Conservation (phyloP, 768 basidiomycete species). For the Nidula microcarpa region DNA sequence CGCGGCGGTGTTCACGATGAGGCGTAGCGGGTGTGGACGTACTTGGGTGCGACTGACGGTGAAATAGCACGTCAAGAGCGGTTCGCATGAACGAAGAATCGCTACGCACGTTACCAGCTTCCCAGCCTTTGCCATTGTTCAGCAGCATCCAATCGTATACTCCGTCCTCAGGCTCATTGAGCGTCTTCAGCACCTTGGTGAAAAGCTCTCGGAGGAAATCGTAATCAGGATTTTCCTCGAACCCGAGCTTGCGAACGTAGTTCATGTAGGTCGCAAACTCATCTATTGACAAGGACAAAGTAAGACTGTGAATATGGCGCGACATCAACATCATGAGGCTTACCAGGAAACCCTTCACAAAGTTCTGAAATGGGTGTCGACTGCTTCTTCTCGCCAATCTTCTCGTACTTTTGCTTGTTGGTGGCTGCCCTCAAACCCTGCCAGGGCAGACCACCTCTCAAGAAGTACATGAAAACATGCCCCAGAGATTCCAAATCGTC, state of each 20-base stretch:
- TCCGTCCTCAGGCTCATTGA: constrained; percentile 87
- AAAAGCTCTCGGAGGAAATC: constrained; percentile 97
- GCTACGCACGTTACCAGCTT: constrained; percentile 72
- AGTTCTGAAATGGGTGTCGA: constrained; percentile 87
- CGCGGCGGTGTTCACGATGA: constrained; percentile 56
- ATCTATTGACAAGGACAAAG: constrained; percentile 45
- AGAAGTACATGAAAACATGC: constrained; percentile 99
- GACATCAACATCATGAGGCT: constrained; percentile 16
- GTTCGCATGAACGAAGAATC: constrained; percentile 18
- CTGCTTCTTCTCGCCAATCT: constrained; percentile 99
- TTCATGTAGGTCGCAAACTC: constrained; percentile 99
- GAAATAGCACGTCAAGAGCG: constrained; percentile 16
- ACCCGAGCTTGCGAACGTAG: constrained; percentile 97
- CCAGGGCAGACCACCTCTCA: constrained; percentile 96
- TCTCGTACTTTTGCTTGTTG: constrained; percentile 99
- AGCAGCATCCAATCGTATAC: constrained; percentile 96
- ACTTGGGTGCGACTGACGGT: constrained; percentile 52
- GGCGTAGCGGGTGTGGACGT: constrained; percentile 50
- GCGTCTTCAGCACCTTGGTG: constrained; percentile 82
- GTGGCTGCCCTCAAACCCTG: constrained; percentile 97
- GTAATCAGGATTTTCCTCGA: constrained; percentile 97
- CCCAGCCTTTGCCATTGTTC: constrained; percentile 95
- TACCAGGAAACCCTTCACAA: constrained; percentile 96
- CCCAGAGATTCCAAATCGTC: constrained; percentile 97
- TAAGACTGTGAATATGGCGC: constrained; percentile 4